A percentile compares a stretch with the other conserved stretches of the same genome.
These are phyloP conservation scores for Alternaria triticina DNA, from an alignment of 2,329 filamentous ascomycete genomes.

Conservation along the genomic window DNA sequence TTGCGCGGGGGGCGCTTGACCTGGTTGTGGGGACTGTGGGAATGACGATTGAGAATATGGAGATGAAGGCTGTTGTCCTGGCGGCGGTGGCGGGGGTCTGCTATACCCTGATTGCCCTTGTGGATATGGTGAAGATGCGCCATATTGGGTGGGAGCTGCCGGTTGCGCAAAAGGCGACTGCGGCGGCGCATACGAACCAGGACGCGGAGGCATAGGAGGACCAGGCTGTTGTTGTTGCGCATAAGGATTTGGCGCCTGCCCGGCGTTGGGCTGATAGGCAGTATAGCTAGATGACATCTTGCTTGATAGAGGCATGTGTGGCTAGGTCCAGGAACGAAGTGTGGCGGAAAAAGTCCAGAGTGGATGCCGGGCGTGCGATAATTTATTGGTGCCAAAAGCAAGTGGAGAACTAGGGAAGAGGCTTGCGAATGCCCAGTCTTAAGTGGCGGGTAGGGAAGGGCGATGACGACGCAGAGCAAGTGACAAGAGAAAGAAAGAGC, in stretches of 20 bases:
- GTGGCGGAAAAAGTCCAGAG: slow-evolving; percentile 14
- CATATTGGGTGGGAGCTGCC: slow-evolving; percentile 46
- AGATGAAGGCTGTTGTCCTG: slow-evolving; percentile 33
- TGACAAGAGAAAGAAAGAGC: slow-evolving; percentile 28
- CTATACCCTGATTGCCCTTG: slow-evolving; percentile 44
- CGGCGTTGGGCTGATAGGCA: slow-evolving; percentile 38
- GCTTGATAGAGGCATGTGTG: slow-evolving; percentile 36
- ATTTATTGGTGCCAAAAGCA: slow-evolving; percentile 36
- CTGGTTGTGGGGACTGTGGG: slow-evolving; percentile 25
- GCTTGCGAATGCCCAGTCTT: slow-evolving; percentile 22
- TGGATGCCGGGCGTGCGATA: slow-evolving; percentile 11
- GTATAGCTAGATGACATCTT: slow-evolving; percentile 40
- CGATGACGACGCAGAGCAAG: slow-evolving; percentile 44
- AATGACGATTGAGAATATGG: slow-evolving; percentile 15
- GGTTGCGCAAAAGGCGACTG: slow-evolving; percentile 53
- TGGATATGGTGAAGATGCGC: slow-evolving; percentile 45
- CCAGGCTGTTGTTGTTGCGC: slow-evolving; percentile 34
- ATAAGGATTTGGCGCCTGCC: slow-evolving; percentile 37
- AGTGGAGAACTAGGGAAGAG: slow-evolving; percentile 22
- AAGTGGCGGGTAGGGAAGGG: slow-evolving; percentile 30
- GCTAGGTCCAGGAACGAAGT: slow-evolving; percentile 18
- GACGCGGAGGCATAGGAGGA: slow-evolving; percentile 42
- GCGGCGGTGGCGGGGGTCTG: slow-evolving; percentile 43
- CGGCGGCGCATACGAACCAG: slow-evolving; percentile 46
- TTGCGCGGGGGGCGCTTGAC: slow-evolving; percentile 26